A percentile compares a stretch with the other conserved stretches of the same genome.
Conservation (phyloP, 352 stramenopile genomes). For the Phytophthora niederhauseri region DNA sequence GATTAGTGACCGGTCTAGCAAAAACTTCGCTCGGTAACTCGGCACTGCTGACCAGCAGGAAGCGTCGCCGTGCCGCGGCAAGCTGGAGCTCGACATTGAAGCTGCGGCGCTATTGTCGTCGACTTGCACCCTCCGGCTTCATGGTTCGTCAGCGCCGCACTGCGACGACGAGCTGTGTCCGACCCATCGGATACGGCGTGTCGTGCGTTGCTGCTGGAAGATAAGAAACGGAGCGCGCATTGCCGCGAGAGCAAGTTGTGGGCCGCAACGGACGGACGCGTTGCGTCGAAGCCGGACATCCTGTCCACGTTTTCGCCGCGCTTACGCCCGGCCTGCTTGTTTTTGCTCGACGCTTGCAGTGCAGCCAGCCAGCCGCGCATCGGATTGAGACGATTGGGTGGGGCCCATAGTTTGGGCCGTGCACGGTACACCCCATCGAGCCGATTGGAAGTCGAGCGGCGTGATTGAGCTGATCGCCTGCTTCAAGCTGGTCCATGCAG, state of each 20-base stretch:
- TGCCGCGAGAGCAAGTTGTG: slow-evolving; percentile 1
- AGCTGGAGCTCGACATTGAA: slow-evolving; percentile 17
- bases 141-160: slow-evolving; percentile 13
- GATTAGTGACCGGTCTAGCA: slow-evolving; percentile 24
- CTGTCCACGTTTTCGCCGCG: slow-evolving; percentile 5
- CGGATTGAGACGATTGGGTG: slow-evolving; percentile 14
- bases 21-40: neutral
- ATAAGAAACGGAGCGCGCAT: neutral
- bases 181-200: neutral
- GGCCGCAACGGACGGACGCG: neutral
- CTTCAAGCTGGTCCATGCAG: slow-evolving; percentile 20
- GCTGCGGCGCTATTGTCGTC: slow-evolving; percentile 20
- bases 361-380: neutral
- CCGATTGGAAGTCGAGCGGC: slow-evolving; percentile 14
- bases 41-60: neutral
- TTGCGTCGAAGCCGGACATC: slow-evolving; percentile 3
- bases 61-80: neutral
- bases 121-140: slow-evolving; percentile 20
- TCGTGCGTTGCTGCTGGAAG: slow-evolving; percentile 16
- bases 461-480: neutral
- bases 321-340: slow-evolving; percentile 10
- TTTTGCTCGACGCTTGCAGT: slow-evolving; percentile 13
- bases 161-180: slow-evolving; percentile 8
- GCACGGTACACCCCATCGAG: slow-evolving; percentile 7
- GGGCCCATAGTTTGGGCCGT: neutral